Conservation (phyloP, 768 basidiomycete genomes). For the Leccinum olivaceopallidum region DNA sequence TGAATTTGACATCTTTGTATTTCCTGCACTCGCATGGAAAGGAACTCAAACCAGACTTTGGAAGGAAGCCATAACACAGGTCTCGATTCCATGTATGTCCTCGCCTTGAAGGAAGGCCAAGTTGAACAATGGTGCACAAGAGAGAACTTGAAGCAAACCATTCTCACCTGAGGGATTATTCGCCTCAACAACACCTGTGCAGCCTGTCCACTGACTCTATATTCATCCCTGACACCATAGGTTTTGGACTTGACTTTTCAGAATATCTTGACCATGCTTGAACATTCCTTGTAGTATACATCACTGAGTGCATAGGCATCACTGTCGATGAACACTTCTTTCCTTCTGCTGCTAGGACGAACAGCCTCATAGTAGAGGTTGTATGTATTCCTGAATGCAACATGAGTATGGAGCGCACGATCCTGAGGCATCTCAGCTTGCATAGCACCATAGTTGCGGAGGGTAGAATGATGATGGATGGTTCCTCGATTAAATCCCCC, state of each 20-base stretch:
- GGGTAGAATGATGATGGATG: background rate
- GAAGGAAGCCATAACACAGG: no score
- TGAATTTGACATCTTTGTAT: no score
- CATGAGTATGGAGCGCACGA: slow-evolving; percentile 2
- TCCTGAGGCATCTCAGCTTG: slow-evolving; percentile 20
- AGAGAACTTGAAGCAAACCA: no score
- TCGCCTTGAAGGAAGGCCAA: no score
- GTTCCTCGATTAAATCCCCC: background rate
- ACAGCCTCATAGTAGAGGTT: slow-evolving; percentile 19
- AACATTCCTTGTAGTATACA: background rate
- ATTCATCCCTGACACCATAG: slow-evolving; percentile 6
- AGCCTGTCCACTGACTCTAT: slow-evolving; percentile 7
- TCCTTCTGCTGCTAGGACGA: slow-evolving; percentile 5
- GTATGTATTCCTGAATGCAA: slow-evolving; percentile 17
- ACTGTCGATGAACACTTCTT: background rate
- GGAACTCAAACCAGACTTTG: no score
- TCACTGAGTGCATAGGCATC: slow-evolving; percentile 10
- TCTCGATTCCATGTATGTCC: no score
- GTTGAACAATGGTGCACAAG: no score
- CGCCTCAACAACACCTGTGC: background rate
- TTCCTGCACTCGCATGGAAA: no score
- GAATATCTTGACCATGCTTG: background rate
- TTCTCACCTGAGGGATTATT: no score
- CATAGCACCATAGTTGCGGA: slow-evolving; percentile 1
- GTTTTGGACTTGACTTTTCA: background rate